phyloP scores from a whole-genome alignment of 2,329 filamentous ascomycete genomes.

The Botryosphaeria agaves region DNA sequence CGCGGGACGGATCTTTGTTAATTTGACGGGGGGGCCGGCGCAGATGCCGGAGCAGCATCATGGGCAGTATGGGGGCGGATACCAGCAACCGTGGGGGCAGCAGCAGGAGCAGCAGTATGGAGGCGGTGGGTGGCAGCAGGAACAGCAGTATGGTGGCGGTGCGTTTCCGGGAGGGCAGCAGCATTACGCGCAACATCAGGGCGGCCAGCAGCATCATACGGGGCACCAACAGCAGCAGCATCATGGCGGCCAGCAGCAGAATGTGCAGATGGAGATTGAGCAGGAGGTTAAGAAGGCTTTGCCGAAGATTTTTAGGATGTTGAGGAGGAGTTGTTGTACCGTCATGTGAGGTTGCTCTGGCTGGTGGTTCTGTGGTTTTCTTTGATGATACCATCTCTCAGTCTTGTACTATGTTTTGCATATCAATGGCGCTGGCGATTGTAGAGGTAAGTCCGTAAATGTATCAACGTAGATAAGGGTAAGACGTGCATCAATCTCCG shows the following conservation, averaged over 20 bases:
- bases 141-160: conserved; percentile 18
- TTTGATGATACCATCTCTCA: too few species aligned
- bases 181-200: conserved; percentile 23
- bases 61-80: conserved; percentile 18
- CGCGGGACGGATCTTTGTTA: conserved; percentile 73
- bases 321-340: conserved; percentile 54
- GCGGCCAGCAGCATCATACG: conserved; percentile 24
- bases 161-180: conserved; percentile 24
- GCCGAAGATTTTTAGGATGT: conserved; percentile 41
- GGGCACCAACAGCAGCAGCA: conserved; percentile 25
- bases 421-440: too few species aligned
- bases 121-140: conserved; percentile 13
- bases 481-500: too few species aligned
- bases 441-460: too few species aligned
- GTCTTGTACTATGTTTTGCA: too few species aligned
- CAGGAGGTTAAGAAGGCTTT: conserved; percentile 43
- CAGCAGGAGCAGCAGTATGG: conserved; percentile 23
- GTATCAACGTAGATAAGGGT: too few species aligned
- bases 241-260: conserved; percentile 19
- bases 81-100: conserved; percentile 27
- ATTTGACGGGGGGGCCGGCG: conserved; percentile 58
- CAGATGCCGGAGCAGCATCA: conserved; percentile 23
- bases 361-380: conserved; percentile 1
- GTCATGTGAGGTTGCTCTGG: conserved; percentile 70
- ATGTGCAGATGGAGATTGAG: conserved; percentile 37